phyloP scores from a whole-genome alignment of 2,329 filamentous ascomycete species.

The Ascochyta clinopodiicola region DNA sequence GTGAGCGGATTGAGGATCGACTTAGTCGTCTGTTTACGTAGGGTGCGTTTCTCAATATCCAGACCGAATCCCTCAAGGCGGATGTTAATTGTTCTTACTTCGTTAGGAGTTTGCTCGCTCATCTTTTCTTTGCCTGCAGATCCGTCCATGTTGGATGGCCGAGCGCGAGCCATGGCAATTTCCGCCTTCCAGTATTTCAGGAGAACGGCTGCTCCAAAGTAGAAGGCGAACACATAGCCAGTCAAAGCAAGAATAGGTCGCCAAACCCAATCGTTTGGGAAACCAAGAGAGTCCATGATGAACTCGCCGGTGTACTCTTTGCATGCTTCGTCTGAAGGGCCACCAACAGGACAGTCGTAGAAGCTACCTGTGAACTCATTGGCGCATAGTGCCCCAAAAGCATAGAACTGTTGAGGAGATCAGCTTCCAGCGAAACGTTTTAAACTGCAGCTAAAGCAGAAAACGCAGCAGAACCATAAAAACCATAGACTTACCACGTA shows the following conservation, averaged over 20 bases:
- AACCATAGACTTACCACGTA: constrained; percentile 54
- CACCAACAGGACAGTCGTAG: constrained; percentile 73
- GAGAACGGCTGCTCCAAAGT: constrained; percentile 65
- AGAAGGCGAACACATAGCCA: constrained; percentile 69
- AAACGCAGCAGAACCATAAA: not conserved
- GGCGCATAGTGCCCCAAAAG: constrained; percentile 71
- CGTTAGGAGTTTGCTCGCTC: constrained; percentile 58
- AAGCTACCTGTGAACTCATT: constrained; percentile 77
- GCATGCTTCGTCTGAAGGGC: constrained; percentile 69
- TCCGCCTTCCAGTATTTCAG: constrained; percentile 70
- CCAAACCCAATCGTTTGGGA: constrained; percentile 71
- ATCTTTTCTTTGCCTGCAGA: constrained; percentile 76
- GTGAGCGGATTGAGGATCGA: constrained; percentile 71
- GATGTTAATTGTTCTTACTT: constrained; percentile 69
- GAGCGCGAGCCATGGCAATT: constrained; percentile 71
- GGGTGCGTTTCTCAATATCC: constrained; percentile 66
- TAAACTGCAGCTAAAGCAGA: not conserved
- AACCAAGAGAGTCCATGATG: constrained; percentile 72
- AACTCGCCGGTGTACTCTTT: constrained; percentile 72
- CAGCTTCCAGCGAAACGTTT: not conserved
- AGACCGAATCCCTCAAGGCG: constrained; percentile 69
- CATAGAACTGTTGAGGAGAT: constrained; percentile 62
- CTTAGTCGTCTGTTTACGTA: constrained; percentile 57
- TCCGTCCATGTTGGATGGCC: constrained; percentile 61
- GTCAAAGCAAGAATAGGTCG: constrained; percentile 69